Evolutionary conservation across 768 basidiomycete species (phyloP), one percentile per base, ranked within the genome.

Genomic region (Lactarius hengduanensis): DNA sequence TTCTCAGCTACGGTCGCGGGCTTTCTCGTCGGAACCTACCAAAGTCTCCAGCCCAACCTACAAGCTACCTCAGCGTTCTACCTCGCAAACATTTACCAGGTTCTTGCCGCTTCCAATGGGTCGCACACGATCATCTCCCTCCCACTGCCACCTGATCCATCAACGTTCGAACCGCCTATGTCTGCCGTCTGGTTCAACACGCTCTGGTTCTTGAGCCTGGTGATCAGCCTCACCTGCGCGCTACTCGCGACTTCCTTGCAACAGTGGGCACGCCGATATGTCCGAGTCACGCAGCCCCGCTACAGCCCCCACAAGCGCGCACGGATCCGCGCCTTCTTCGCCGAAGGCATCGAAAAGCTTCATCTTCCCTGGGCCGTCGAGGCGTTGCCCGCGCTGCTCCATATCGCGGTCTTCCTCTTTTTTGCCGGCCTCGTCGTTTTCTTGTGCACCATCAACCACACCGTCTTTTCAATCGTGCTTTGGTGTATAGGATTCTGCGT

Each of bases 321-420:
- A 1, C 75, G 81, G 16, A 76, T 82, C 7, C 77, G 78, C 20
- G 77, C 81, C 6, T 83, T 62, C 26, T 65, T 62, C n/a, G 47
- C 77, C 64, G 73, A 77, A 38, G 80, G 80, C 16, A 69, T 83
- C 30, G 75, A 77, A 20, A 72, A 70, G 58, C 81, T 81, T 70
- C 72, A 73, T 8, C 77, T 84, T 72, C 72, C 77, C 10, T 72
- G 75, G 6, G 70, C 83, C 7, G 79, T 84, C 5, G 78, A 80
- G 50, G 67, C 74, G 20, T 77, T 84, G 26, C 83, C 83, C 1
- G 73, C 78, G 16, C 76, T 84, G 7, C 77, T 86, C 22, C 84
- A 84, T 66, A 73, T 80, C 8, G 81, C 83, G 1, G 75, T 84
- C 20, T 77, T 83, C 30, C 75, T 84, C 8, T 84, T 85, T 73